Evolutionary conservation across 1,284 basidiomycete species (phyloP).

Genomic region (Cryptococcus sp.): DNA sequence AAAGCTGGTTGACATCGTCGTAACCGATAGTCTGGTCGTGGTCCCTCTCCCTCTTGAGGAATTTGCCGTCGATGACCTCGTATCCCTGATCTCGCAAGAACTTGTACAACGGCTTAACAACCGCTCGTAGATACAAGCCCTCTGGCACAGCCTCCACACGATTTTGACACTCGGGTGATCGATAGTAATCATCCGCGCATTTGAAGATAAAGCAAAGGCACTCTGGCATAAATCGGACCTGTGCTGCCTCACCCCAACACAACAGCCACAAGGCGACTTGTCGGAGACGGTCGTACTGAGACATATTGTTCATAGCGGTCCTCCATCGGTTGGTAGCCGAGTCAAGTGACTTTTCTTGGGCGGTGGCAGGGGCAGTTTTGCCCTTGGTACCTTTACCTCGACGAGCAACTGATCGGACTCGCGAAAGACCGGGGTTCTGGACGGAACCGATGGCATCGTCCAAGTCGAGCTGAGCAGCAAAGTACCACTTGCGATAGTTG

Average conservation of each 20-base stretch:
- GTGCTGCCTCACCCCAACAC: constrained; percentile 98
- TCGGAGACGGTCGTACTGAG: constrained; percentile 93
- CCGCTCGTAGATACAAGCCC: constrained; percentile 86
- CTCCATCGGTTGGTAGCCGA: constrained; percentile 91
- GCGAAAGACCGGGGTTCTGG: constrained; percentile 85
- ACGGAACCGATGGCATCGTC: constrained; percentile 94
- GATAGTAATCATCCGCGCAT: constrained; percentile 99
- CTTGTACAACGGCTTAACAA: constrained; percentile 93
- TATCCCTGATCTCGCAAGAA: constrained; percentile 98
- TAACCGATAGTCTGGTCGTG: constrained; percentile 97
- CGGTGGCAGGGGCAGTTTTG: constrained; percentile 55
- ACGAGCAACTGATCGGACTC: constrained; percentile 75
- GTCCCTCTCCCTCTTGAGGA: constrained; percentile 87
- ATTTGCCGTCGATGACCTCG: constrained; percentile 94
- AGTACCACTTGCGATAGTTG: constrained; percentile 99
- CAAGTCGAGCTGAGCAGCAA: constrained; percentile 96
- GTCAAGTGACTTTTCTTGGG: constrained; percentile 79
- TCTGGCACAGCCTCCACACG: constrained; percentile 91
- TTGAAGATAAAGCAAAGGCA: constrained; percentile 99
- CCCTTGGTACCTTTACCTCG: constrained; percentile 50
- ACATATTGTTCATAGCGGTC: constrained; percentile 98
- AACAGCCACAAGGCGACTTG: constrained; percentile 95
- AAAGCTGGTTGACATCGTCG: constrained; percentile 98
- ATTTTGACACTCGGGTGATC: constrained; percentile 97
- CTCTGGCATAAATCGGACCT: constrained; percentile 97